Evolutionary conservation across 208 protist genomes (phyloP), one percentile per base, ranked within the genome.

Genomic region (Acanthamoeba quina): DNA sequence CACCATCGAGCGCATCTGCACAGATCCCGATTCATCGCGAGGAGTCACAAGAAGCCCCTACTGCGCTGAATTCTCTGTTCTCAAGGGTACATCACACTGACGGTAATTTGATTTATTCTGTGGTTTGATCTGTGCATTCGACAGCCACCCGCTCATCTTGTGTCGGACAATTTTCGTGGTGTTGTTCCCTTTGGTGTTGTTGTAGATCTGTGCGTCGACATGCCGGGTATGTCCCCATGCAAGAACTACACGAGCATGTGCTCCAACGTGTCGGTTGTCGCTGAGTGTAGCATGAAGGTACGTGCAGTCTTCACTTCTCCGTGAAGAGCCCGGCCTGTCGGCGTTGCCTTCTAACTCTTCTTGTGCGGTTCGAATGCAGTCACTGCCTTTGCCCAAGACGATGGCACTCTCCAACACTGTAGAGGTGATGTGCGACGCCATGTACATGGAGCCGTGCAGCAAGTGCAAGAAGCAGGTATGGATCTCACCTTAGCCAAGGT

Each of bases 191-290:
- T 9, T 21, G 64, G 64, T 4, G 5, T 26, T 15, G 10, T 34
- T 34, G 31, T n/a, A 78, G 78, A 86, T 34, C 78, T 86, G 26
- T 86, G 78, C 78, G 52, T 62, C 11, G 94, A 94, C 52, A 95
- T 95, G 94, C 82, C 78, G 31, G 78, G 70, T 44, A 95, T 95
- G 94, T 49, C 5, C 10, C 64, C 58, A 37, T 95, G 94, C n/a
- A 70, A 34, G 19, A 92, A 70, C 29, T 95, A 86, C 34, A 62
- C 21, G 9, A 62, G 47, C 78, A 86, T 86, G 78, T 86, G 78
- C 41, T n/a, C 41, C 13, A 41, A 24, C 41, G 78, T 24, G 9
- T 86, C 78, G 6, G 78, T 86, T 7, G 94, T 95, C 0, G 54
- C 19, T 2, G 10, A 90, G 52, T 94, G 80, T 21, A 66, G 19